Base-by-base conservation (phyloP, 345 rosid genomes). In the Hibiscus syriacus region DNA sequence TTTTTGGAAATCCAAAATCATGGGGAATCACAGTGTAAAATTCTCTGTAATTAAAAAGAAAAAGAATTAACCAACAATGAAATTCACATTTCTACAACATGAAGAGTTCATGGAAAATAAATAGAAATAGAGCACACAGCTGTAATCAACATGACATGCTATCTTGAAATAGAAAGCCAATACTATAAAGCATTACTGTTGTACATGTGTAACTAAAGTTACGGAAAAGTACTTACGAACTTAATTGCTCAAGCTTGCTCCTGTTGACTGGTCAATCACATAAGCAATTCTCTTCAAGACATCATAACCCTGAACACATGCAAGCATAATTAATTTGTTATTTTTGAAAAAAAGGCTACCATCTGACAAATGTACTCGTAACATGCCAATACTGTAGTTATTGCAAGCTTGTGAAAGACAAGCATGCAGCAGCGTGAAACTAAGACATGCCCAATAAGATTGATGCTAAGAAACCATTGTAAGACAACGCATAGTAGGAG, bases 1-100 rank as follows among this genome's bases (percentile, higher is more conserved):
- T 90, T 78, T 90, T 90, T 69, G 74, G 82, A 75, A 88, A 93
- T 55, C 97, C 98, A 62, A 90, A 88, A 76, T 88, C 90, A 82
- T 90, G 97, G 17, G 98, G 97, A 72, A 93, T 87, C 64, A 84
- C 85, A 1, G 94, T 86, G 72, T 92, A 90, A 82, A 92, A 92
- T 80, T 92, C 92, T 57, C 97, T 92, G 90, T 79, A 79, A 73
- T 12, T 55, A 57, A 70, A 67, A 55, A 5, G 48, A 53, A 23
- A 25, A 54, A 0, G 2, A 52, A 32, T 52, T 22, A 20, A 52
- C 43, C 49, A 17, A 66, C 54, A 72, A 58, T 48, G 17, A 11
- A 57, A 9, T 20, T 74, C 30, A 45, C 32, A 59, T 17, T 26
- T 57, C 55, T 45, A 25, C 67, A 45, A 41, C 23, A 41, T 2